Evolutionary conservation across 129 eudicot species (phyloP).

Genomic region (Arctium lappa): DNA sequence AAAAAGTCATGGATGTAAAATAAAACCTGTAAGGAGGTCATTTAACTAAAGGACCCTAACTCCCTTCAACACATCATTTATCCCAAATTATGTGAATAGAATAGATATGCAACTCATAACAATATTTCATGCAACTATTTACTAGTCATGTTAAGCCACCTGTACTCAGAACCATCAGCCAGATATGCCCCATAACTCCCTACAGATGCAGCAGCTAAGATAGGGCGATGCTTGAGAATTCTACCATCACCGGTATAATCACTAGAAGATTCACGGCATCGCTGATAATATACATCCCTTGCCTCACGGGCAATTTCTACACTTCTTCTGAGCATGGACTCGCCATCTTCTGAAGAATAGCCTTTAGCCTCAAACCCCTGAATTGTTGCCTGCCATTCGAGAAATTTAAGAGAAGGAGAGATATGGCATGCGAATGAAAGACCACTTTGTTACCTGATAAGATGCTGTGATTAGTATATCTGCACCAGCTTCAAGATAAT

Average conservation of each 20-base stretch:
- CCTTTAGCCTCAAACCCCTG: constrained; percentile 95
- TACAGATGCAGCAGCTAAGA: constrained; percentile 87
- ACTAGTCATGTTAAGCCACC: constrained; percentile 25
- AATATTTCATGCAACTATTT: neutral
- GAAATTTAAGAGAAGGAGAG: constrained; percentile 1
- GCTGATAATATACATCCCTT: constrained; percentile 44
- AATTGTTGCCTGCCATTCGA: constrained; percentile 62
- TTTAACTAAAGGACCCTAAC: neutral
- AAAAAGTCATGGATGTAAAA: no score
- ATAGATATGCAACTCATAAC: neutral
- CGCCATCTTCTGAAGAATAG: constrained; percentile 56
- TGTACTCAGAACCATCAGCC: constrained; percentile 92
- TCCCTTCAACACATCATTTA: neutral
- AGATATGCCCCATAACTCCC: constrained; percentile 96
- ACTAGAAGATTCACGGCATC: constrained; percentile 25
- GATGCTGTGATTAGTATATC: constrained; percentile 77
- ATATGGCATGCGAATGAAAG: neutral
- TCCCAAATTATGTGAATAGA: neutral
- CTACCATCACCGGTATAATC: constrained; percentile 26
- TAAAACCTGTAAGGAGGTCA: no score
- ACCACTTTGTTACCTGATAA: constrained; percentile 57
- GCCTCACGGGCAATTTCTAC: constrained; percentile 79
- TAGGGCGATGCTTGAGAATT: constrained; percentile 40
- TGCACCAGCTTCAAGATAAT: constrained; percentile 96
- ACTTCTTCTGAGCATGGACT: constrained; percentile 64